Percentiles rank a stretch among this genome's conserved stretches.
Conservation (phyloP, 768 basidiomycete species). For the Suillus discolor region DNA sequence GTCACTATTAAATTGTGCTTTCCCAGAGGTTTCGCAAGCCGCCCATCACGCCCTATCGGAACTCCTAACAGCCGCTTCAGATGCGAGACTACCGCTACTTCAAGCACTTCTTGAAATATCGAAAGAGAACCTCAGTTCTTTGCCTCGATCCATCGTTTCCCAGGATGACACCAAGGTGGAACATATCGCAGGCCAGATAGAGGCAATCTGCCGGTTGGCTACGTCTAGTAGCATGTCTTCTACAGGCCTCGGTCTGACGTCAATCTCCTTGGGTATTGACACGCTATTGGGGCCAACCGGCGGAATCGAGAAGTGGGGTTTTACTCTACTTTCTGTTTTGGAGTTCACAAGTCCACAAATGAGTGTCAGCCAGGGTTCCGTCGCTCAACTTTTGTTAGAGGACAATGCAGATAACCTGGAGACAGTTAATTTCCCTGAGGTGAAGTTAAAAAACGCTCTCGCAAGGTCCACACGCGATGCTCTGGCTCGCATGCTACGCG, state of each 20-base stretch:
- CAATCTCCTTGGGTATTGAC: slow-evolving; percentile 56
- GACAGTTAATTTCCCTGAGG: slow-evolving; percentile 55
- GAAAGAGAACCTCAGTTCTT: slow-evolving; percentile 60
- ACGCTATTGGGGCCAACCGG: slow-evolving; percentile 79
- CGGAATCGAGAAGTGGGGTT: slow-evolving; percentile 91
- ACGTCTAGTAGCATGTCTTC: slow-evolving; percentile 17
- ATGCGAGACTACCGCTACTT: slow-evolving; percentile 46
- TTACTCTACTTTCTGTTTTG: slow-evolving; percentile 80
- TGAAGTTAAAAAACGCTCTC: slow-evolving; percentile 56
- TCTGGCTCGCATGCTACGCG: slow-evolving; percentile 71
- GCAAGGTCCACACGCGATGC: slow-evolving; percentile 53
- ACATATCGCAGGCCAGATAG: slow-evolving; percentile 67
- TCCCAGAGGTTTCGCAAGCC: slow-evolving; percentile 49
- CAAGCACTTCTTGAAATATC: slow-evolving; percentile 66
- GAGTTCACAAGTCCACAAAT: slow-evolving; percentile 65
- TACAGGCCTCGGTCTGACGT: slow-evolving; percentile 31
- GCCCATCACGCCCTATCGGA: slow-evolving; percentile 50
- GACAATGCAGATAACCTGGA: slow-evolving; percentile 39
- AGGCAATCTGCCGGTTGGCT: slow-evolving; percentile 63
- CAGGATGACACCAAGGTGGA: slow-evolving; percentile 76
- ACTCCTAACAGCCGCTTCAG: slow-evolving; percentile 46
- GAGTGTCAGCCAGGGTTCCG: slow-evolving; percentile 47
- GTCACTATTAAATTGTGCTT: slow-evolving; percentile 64
- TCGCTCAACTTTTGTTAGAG: slow-evolving; percentile 62
- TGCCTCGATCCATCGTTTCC: slow-evolving; percentile 73